phyloP scores from a whole-genome alignment of 2,329 filamentous ascomycete species.

The Arthrobotrys musiformis region DNA sequence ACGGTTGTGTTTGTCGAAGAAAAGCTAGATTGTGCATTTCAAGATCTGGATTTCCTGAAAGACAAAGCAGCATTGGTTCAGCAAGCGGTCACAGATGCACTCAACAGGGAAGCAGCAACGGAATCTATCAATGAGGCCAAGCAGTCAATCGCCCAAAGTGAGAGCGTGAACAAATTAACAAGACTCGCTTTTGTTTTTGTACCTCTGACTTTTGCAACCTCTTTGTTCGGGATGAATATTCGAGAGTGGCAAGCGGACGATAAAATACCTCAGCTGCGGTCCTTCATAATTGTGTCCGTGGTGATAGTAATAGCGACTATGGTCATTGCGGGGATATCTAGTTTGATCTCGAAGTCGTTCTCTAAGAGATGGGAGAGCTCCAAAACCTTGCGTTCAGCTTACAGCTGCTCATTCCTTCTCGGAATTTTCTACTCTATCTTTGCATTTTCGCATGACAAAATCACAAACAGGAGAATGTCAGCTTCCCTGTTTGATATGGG shows the following conservation, averaged over 20 bases:
- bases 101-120: slow-evolving; percentile 47
- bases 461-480: slow-evolving; percentile 34
- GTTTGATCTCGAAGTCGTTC: neutral
- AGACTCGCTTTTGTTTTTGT: slow-evolving; percentile 65
- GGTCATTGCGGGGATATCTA: slow-evolving; percentile 16
- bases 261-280: slow-evolving; percentile 35
- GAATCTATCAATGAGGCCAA: slow-evolving; percentile 55
- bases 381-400: slow-evolving; percentile 36
- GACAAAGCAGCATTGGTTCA: slow-evolving; percentile 48
- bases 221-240: slow-evolving; percentile 65
- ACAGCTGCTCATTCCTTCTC: slow-evolving; percentile 27
- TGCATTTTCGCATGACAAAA: slow-evolving; percentile 17
- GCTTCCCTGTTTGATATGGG: slow-evolving; percentile 37
- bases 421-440: slow-evolving; percentile 40
- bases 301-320: slow-evolving; percentile 30
- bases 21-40: slow-evolving; percentile 42
- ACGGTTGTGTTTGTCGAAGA: slow-evolving; percentile 23
- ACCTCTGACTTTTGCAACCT: slow-evolving; percentile 64
- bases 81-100: slow-evolving; percentile 45
- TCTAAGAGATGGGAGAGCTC: slow-evolving; percentile 32
- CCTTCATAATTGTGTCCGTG: slow-evolving; percentile 39
- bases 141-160: slow-evolving; percentile 61
- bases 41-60: slow-evolving; percentile 42
- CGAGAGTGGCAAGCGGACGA: slow-evolving; percentile 55
- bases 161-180: slow-evolving; percentile 62